A percentile compares a stretch with the other conserved stretches of the same genome.
Evolutionary conservation across 2,329 filamentous ascomycete genomes (phyloP).

Genomic region (Aureobasidium sp.): DNA sequence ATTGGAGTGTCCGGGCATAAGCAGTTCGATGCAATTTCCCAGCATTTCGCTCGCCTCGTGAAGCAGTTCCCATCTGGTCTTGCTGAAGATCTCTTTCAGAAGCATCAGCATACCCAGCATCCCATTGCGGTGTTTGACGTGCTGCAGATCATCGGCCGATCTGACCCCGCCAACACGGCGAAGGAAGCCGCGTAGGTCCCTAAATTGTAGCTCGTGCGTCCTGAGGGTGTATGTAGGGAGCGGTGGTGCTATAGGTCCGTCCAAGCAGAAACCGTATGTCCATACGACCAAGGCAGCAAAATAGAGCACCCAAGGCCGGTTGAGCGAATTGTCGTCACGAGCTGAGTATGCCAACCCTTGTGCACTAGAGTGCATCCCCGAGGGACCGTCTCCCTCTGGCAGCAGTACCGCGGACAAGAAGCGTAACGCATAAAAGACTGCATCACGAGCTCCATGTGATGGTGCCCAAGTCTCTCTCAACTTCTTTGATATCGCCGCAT

Average conservation of each 20-base stretch:
- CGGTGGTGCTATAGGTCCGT: constrained; percentile 60
- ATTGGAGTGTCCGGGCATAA: constrained; percentile 28
- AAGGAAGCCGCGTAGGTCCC: constrained; percentile 75
- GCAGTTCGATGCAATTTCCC: constrained; percentile 68
- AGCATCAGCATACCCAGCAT: constrained; percentile 77
- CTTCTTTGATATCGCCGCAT: constrained; percentile 68
- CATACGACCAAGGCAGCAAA: constrained; percentile 88
- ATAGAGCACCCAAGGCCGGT: constrained; percentile 92
- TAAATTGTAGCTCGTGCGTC: constrained; percentile 59
- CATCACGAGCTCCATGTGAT: constrained; percentile 79
- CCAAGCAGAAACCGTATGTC: constrained; percentile 87
- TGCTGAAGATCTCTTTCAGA: constrained; percentile 71
- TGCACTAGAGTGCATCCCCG: constrained; percentile 15
- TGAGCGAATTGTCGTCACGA: constrained; percentile 80
- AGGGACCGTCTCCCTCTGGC: constrained; percentile 42
- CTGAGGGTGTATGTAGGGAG: constrained; percentile 40
- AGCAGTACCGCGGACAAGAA: constrained; percentile 82
- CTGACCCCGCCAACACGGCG: constrained; percentile 62
- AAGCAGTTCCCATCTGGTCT: constrained; percentile 84
- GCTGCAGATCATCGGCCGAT: constrained; percentile 70
- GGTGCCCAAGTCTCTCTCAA: constrained; percentile 90
- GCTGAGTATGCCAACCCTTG: constrained; percentile 59
- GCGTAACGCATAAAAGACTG: constrained; percentile 84
- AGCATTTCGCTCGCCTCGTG: constrained; percentile 78
- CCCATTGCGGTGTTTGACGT: constrained; percentile 68